Evolutionary conservation across 2,329 filamentous ascomycete genomes (phyloP).

Genomic region (Cephalotrichum gorgonifer): DNA sequence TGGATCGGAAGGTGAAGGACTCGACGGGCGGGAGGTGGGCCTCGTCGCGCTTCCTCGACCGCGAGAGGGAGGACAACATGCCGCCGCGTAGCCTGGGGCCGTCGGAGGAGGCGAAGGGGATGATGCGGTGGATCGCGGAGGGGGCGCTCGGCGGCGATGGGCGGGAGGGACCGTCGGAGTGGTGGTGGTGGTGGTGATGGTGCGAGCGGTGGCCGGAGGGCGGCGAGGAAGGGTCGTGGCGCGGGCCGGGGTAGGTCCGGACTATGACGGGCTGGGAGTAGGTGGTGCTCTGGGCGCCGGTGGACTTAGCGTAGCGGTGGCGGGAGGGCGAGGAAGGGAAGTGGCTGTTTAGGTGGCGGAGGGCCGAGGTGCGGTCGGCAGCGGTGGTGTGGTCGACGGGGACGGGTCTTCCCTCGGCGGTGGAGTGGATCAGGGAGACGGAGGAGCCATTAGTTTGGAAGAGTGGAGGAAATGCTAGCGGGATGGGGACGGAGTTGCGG

Average conservation of each 20-base stretch:
- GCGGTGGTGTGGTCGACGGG: constrained; percentile 44
- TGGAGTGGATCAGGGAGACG: constrained; percentile 41
- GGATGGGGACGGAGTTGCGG: constrained; percentile 18
- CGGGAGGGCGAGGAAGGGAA: constrained; percentile 42
- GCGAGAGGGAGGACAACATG: background rate
- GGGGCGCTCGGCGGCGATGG: too few species aligned
- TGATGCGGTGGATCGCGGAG: constrained; percentile 11
- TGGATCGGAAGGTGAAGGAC: constrained; percentile 55
- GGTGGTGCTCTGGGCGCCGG: constrained; percentile 44
- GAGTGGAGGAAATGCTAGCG: constrained; percentile 36
- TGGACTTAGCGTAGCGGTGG: constrained; percentile 46
- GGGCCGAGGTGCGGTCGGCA: constrained; percentile 46
- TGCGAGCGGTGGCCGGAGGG: background rate
- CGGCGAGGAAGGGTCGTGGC: constrained; percentile 10
- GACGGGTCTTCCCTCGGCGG: constrained; percentile 44
- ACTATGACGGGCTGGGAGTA: constrained; percentile 58
- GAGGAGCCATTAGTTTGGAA: constrained; percentile 39
- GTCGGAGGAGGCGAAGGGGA: constrained; percentile 10
- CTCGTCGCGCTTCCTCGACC: background rate
- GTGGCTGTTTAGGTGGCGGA: constrained; percentile 48
- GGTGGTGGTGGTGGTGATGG: constrained; percentile 1
- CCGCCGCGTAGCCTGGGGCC: constrained; percentile 25
- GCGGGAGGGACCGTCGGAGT: constrained; percentile 1
- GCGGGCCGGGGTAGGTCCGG: constrained; percentile 47
- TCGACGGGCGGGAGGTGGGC: constrained; percentile 45